Percentiles rank a stretch among this genome's conserved stretches.
These are phyloP conservation scores for Sorghum bicolor DNA, from an alignment of 176 grass and related monocot species.

Conservation along the genomic window DNA sequence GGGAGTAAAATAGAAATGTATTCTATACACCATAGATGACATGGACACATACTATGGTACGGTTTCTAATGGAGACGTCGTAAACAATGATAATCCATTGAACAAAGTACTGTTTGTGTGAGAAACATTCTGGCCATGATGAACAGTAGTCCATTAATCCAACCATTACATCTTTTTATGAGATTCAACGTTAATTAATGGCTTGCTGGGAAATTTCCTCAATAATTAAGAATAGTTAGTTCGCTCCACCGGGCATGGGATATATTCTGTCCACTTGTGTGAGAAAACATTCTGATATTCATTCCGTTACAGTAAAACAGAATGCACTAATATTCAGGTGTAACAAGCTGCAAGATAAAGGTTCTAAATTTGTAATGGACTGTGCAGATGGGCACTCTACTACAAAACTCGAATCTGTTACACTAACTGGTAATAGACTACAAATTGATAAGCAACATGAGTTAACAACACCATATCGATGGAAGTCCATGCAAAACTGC, in stretches of 20 bases:
- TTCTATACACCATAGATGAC: neutral
- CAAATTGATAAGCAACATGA: neutral
- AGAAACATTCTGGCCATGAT: neutral
- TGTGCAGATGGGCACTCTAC: no score
- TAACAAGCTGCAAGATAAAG: neutral
- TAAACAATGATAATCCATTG: neutral
- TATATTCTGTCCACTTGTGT: neutral
- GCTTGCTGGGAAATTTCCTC: neutral
- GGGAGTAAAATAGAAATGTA: neutral
- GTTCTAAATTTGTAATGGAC: neutral
- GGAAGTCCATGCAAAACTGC: neutral
- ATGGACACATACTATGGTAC: neutral
- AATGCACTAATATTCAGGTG: neutral
- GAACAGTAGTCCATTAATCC: neutral
- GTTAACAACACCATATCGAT: neutral
- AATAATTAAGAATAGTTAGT: neutral
- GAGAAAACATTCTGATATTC: neutral
- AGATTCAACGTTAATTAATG: neutral
- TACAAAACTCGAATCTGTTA: neutral
- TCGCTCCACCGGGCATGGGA: neutral
- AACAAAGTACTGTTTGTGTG: neutral
- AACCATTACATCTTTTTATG: neutral
- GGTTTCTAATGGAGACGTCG: neutral
- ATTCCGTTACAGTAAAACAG: neutral
- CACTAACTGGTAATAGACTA: neutral